Evolutionary conservation across 2,329 filamentous ascomycete genomes (phyloP), one percentile per base, ranked within the genome.

Genomic region (Intubia oerlemansii): DNA sequence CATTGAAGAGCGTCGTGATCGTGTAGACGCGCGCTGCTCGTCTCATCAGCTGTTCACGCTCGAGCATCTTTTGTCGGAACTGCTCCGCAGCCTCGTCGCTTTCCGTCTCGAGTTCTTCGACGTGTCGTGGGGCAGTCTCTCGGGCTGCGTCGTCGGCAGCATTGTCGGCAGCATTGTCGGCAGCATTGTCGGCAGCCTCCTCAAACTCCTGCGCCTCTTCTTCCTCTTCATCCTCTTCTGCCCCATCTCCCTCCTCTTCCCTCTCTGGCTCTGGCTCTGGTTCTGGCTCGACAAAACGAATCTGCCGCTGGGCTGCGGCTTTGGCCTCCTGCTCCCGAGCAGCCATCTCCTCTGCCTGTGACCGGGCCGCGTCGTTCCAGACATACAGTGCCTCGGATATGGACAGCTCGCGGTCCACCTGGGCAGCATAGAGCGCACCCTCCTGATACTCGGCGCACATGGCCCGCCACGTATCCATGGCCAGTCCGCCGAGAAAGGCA

Each of bases 11-110:
- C 6, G 80, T 54, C 39, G 68, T 74, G 9, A 76, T 49, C 41
- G 76, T 60, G 34, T 75, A 64, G 25, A 72, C 71, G 38, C 64
- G 61, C 2, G 52, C 56, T 17, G 74, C 74, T 25, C 68, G 62
- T 28, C 50, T 54, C 43, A 72, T 66, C 11, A 71, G 49, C 27
- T 57, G 56, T 12, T 52, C 51, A 38, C 37, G 32, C 19, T 35
- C 19, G 10, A 23, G 19, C 8, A 44, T 34, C 25, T 41, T 33
- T n/a, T 32, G 35, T 5, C 33, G 26, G 17, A 18, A 30, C 22
- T 24, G 30, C 10, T 21, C 32, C 5, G 23, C 32, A 13, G 17
- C 17, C 14, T 25, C 21, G 10, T 33, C 32, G 11, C 32, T 20
- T 2, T 27, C 22, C 12, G 12, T 29, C 7, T 33, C 32, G 3